Base-by-base conservation (phyloP, 257 asterid genomes). In the Solanum ossicruentum region DNA sequence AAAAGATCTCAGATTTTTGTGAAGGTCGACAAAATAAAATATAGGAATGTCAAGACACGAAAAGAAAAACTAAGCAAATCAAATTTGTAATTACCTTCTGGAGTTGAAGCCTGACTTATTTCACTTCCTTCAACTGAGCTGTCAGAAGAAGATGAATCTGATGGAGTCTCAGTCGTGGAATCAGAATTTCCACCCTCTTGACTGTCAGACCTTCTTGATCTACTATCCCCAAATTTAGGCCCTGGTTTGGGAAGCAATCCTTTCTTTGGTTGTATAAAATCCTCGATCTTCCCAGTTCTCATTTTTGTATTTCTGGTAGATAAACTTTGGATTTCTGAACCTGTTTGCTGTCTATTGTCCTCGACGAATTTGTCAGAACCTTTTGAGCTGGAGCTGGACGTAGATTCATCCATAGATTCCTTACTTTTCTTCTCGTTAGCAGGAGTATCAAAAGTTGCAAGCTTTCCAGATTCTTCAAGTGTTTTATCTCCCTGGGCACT, bases 91-190 rank as follows among this genome's bases (percentile, higher is more conserved):
- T 52, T 90, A 94, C 97, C 97, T 73, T 88, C 90, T 90, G 83
- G 82, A 66, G 85, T 80, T 47, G 93, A 89, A 85, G 84, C 88
- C 72, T 83, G 89, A 89, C 94, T 90, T 88, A 85, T 71, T 73
- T 91, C 92, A 89, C 92, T 91, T 87, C 89, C 97, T 72, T 88
- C 93, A 28, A 1, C 87, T 7, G 97, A 89, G 88, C 86, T 39
- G 57, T 86, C 95, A 13, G 95, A 92, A 67, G 88, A 84, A 54
- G 94, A 92, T 81, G 94, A 92, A 88, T 89, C 92, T 3, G 97
- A 92, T 80, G 89, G 92, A 55, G 90, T 83, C 56, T 57, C 86
- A 17, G 92, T 93, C 77, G 88, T 85, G 51, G 90, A 84, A 87
- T 82, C 88, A 49, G 92, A 91, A 88, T 88, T 85, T 84, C 26